Base-by-base conservation (phyloP, 164 flowering plant species). In the Annona cherimola region DNA sequence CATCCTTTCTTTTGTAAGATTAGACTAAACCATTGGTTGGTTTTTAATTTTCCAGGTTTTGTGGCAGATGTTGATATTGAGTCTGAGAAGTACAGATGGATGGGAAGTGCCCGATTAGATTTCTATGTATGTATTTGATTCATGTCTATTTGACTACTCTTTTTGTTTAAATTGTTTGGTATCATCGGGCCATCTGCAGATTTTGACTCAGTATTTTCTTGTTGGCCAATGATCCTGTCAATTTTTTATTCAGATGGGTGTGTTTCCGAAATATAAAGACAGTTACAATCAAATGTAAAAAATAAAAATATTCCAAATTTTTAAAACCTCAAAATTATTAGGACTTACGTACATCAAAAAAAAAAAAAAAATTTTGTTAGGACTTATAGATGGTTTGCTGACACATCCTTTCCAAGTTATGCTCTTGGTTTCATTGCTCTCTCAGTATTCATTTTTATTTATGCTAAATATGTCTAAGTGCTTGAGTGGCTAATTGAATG, bases 41-140 rank as follows among this genome's bases (percentile, higher is more conserved):
- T 66, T 55, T 50, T 45, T 26, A 26, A 26, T 60, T 63, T 76
- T 81, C 72, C 85, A 96, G 99, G 99, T 73, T 80, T 96, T 59
- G 86, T 93, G 72, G 98, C 99, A 16, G 99, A 96, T 82, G 88
- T 96, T 71, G 99, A 96, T 77, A 91, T 96, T 46, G 99, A 96
- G 73, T 96, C 99, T 72, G 99, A 96, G 84, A 96, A 88, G 71
- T 96, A 86, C 72, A 81, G 99, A 73, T 96, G 98, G 97, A 93
- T 96, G 97, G 99, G 99, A 72, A 86, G 98, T 79, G 84, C 91
- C 78, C 96, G 99, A n/a, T 0, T 96, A 57, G 96, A 89, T 74
- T 84, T 96, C 74, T 96, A 96, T 77, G 99, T 91, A 84, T 69
- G 99, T 83, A 65, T 2, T 5, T 59, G 62, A 63, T 68, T 71